Conservation (phyloP, 208 protist species). For the Phytomonas sp. region DNA sequence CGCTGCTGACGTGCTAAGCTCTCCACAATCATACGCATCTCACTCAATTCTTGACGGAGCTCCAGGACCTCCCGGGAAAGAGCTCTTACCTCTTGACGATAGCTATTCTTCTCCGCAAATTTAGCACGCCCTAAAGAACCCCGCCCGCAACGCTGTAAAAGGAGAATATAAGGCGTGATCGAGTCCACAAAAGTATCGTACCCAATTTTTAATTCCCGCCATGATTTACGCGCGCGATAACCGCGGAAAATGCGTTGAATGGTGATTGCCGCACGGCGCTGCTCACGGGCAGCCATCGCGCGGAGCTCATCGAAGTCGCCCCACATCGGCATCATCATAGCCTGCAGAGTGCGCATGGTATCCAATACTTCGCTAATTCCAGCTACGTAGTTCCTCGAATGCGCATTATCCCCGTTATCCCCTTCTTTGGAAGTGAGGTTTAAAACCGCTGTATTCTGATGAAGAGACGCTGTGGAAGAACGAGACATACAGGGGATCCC, state of each 20-base stretch:
- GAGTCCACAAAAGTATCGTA: constrained; percentile 46
- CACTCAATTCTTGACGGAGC: constrained; percentile 24
- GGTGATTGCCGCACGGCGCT: constrained; percentile 42
- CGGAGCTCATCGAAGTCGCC: constrained; percentile 54
- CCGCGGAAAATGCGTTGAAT: constrained; percentile 80
- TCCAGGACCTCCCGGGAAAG: constrained; percentile 24
- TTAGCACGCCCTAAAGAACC: constrained; percentile 18
- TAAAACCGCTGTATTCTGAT: too few species aligned
- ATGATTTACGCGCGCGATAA: constrained; percentile 25
- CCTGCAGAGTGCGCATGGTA: constrained; percentile 43
- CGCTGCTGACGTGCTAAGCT: constrained; percentile 21
- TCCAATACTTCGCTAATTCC: constrained; percentile 24
- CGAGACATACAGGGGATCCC: background rate
- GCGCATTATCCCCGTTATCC: background rate
- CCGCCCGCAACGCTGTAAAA: constrained; percentile 36
- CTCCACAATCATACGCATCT: constrained; percentile 31
- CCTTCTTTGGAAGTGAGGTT: constrained; percentile 2
- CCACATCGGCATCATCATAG: constrained; percentile 56
- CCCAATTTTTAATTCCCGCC: background rate
- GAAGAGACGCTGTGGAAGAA: too few species aligned
- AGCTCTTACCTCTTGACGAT: constrained; percentile 2
- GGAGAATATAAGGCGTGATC: constrained; percentile 23
- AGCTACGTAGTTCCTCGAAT: background rate
- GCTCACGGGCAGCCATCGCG: constrained; percentile 31
- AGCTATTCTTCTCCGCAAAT: constrained; percentile 5